phyloP scores from a whole-genome alignment of 1,284 basidiomycete species.

The Flammula alnicola region DNA sequence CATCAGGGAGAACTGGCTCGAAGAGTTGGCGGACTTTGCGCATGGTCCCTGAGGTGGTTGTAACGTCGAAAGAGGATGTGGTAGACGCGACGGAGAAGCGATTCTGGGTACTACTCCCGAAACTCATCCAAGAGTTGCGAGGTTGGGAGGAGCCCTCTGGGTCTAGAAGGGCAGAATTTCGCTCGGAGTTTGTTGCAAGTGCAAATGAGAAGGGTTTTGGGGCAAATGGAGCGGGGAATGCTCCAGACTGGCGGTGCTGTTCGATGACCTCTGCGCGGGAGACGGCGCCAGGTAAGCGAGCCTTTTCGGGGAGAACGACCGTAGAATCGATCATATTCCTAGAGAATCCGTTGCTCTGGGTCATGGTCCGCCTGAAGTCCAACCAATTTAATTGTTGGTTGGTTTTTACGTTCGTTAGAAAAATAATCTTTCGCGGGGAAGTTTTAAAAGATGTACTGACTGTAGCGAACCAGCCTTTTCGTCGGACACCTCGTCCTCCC shows the following conservation, averaged over 20 bases:
- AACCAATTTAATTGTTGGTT: background rate
- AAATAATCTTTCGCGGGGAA: background rate
- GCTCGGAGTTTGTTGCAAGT: constrained; percentile 30
- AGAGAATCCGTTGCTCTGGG: constrained; percentile 42
- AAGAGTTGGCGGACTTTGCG: constrained; percentile 68
- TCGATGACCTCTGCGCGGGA: constrained; percentile 48
- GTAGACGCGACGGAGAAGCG: constrained; percentile 48
- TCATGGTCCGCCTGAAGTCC: constrained; percentile 18
- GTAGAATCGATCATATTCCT: constrained; percentile 46
- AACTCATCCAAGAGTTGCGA: constrained; percentile 42
- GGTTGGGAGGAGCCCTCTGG: constrained; percentile 22
- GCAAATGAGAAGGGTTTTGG: constrained; percentile 48
- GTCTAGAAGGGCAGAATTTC: constrained; percentile 20
- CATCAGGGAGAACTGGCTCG: constrained; percentile 70
- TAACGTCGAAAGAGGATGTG: constrained; percentile 36
- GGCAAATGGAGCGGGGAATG: constrained; percentile 51
- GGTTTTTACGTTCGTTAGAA: background rate
- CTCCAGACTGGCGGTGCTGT: constrained; percentile 50
- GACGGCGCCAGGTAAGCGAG: constrained; percentile 40
- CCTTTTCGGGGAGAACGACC: constrained; percentile 57
- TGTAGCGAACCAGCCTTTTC: constrained; percentile 26
- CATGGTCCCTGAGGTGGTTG: constrained; percentile 39
- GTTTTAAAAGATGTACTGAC: constrained; percentile 38
- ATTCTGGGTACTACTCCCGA: constrained; percentile 29
- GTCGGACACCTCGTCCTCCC: constrained; percentile 30